Conservation (phyloP, 2,329 filamentous ascomycete genomes). For the Diaporthe helianthi region DNA sequence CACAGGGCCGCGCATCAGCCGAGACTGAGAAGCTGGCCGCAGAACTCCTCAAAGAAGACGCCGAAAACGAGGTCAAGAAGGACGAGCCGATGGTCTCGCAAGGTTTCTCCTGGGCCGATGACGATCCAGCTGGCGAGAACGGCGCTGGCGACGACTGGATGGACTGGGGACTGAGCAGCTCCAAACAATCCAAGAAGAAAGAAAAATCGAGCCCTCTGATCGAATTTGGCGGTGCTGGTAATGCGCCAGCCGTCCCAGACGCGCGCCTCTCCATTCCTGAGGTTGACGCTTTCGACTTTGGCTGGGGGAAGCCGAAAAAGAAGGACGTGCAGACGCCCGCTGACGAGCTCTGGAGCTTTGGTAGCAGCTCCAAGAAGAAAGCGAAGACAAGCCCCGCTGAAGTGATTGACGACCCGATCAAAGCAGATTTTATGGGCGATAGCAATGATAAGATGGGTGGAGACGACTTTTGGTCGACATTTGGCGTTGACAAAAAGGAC, state of each 20-base stretch:
- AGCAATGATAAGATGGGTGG: slow-evolving; percentile 45
- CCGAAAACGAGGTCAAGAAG: slow-evolving; percentile 32
- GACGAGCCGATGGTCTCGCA: not conserved
- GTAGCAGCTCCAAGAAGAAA: slow-evolving; percentile 56
- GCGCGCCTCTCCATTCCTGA: slow-evolving; percentile 29
- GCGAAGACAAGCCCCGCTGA: slow-evolving; percentile 57
- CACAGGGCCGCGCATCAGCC: slow-evolving; percentile 26
- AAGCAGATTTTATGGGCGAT: slow-evolving; percentile 55
- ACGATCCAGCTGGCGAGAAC: slow-evolving; percentile 22
- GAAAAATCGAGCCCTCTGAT: slow-evolving; percentile 32
- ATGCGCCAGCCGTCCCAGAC: slow-evolving; percentile 28
- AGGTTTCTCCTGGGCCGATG: slow-evolving; percentile 31
- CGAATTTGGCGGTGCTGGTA: slow-evolving; percentile 33
- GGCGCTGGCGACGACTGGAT: slow-evolving; percentile 31
- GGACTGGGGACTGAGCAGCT: slow-evolving; percentile 38
- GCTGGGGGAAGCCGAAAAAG: slow-evolving; percentile 40
- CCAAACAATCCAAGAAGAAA: slow-evolving; percentile 52
- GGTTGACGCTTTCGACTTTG: slow-evolving; percentile 42
- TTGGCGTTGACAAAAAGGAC: slow-evolving; percentile 53
- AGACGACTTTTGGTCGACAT: slow-evolving; percentile 51
- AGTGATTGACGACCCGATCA: slow-evolving; percentile 51
- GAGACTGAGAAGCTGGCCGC: slow-evolving; percentile 26
- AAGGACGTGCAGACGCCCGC: slow-evolving; percentile 48
- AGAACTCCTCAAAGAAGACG: slow-evolving; percentile 40
- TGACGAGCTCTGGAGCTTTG: slow-evolving; percentile 49